Base-by-base conservation (phyloP, 2,329 filamentous ascomycete genomes). In the Metarhizium album region DNA sequence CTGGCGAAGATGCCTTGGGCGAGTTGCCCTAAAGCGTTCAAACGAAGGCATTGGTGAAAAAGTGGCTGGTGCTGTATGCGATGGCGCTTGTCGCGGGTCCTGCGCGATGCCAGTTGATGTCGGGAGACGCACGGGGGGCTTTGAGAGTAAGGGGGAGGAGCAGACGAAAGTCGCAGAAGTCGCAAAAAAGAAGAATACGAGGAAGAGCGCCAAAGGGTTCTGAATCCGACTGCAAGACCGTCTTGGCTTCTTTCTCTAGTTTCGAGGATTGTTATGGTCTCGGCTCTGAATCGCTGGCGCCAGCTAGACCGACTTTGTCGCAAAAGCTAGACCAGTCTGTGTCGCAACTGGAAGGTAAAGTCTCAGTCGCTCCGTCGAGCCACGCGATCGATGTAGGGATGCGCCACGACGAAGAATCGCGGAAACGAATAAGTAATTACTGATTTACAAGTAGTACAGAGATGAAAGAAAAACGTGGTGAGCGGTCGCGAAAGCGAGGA, bases 21-120 rank as follows among this genome's bases (percentile, higher is more conserved):
- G 66, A 57, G 70, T 67, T 53, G 70, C 67, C 60, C 69, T 66
- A 52, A 69, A 65, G 56, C 70, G 68, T 63, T 74, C 70, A 50
- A 73, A 68, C 60, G 70, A 65, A 61, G 69, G 65, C 75, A 78
- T 76, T 51, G 49, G 62, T 35, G 42, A 46, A 13, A 13, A 40
- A 53, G 46, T 53, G 9, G 52, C 53, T 58, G 57, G 55, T 60
- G 57, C 60, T 55, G 55, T 51, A 55, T 57, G 53, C 47, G 47
- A 46, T 42, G 46, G 38, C 16, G 38, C 38, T 24, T 20, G 46
- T 31, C 37, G 37, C 18, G n/a, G 16, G 4, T 47, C 18, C 24
- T 38, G 40, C 31, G 38, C 40, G 47, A 50, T 33, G 49, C 38
- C 24, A 29, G 35, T 23, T 23, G 18, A 16, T 43, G 7, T n/a